A percentile compares a stretch with the other conserved stretches of the same genome.
Evolutionary conservation across 345 rosid genomes (phyloP).

Genomic region (Citrus mangshanensis): DNA sequence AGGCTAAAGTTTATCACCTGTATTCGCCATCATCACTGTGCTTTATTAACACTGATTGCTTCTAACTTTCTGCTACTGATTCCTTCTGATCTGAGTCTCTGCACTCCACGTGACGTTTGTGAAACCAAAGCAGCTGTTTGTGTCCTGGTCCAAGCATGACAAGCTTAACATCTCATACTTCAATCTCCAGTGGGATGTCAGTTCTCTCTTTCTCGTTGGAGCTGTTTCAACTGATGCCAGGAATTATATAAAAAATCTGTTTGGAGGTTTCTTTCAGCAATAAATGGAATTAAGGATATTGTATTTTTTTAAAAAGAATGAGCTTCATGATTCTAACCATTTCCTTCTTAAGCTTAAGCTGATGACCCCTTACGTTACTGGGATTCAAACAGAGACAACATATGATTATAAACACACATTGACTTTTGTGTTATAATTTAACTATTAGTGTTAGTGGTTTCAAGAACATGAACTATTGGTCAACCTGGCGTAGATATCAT

Average conservation of each 20-base stretch:
- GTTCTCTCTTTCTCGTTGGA: no score
- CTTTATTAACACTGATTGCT: constrained; percentile 1
- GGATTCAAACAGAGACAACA: not conserved
- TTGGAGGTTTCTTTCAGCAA: not conserved
- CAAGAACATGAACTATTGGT: not conserved
- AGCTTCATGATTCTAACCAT: not conserved
- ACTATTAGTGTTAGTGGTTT: not conserved
- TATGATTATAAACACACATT: not conserved
- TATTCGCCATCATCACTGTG: not conserved
- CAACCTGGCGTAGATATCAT: not conserved
- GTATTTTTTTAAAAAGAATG: not conserved
- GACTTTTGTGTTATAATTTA: not conserved
- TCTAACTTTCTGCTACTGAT: not conserved
- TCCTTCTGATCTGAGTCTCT: not conserved
- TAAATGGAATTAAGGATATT: not conserved
- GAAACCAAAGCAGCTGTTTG: not conserved
- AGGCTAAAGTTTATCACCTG: not conserved
- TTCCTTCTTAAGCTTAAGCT: not conserved
- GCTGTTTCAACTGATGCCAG: not conserved
- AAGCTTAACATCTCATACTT: not conserved
- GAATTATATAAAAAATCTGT: not conserved
- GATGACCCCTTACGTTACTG: not conserved
- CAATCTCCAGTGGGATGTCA: not conserved
- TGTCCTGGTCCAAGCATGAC: not conserved
- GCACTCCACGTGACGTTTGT: not conserved